Percentiles rank a stretch among this genome's conserved stretches.
Conservation (phyloP, 2,329 filamentous ascomycete species). For the Venturia effusa region DNA sequence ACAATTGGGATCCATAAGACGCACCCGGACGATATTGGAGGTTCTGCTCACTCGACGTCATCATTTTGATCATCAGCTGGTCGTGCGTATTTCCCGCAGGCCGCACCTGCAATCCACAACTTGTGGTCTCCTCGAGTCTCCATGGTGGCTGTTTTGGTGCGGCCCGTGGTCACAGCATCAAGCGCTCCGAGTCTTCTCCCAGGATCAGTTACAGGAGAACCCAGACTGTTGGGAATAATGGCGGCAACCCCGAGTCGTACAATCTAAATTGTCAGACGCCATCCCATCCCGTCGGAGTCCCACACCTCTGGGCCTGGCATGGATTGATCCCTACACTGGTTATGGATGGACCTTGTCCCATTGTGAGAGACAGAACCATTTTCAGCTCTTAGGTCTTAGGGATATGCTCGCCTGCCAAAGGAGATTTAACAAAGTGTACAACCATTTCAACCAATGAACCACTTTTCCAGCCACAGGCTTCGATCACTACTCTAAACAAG, state of each 20-base stretch:
- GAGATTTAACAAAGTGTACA: neutral
- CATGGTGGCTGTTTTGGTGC: too few species aligned
- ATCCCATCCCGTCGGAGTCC: neutral
- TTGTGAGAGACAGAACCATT: neutral
- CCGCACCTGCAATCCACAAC: neutral
- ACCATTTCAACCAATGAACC: neutral
- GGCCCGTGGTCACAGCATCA: too few species aligned
- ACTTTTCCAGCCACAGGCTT: neutral
- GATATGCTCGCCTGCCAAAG: neutral
- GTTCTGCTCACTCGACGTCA: neutral
- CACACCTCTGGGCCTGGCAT: neutral
- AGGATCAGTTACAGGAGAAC: too few species aligned
- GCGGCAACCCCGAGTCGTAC: neutral
- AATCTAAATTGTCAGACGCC: neutral
- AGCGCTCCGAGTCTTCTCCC: too few species aligned
- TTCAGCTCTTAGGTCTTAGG: neutral
- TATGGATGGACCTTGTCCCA: neutral
- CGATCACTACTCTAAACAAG: neutral
- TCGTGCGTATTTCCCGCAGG: neutral
- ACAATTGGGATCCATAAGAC: neutral
- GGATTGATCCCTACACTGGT: neutral
- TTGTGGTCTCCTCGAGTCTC: too few species aligned
- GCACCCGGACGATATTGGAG: neutral
- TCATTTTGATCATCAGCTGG: neutral
- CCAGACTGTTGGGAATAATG: neutral